Evolutionary conservation across 2,329 filamentous ascomycete species (phyloP).

Genomic region (Aspergillus sp.): DNA sequence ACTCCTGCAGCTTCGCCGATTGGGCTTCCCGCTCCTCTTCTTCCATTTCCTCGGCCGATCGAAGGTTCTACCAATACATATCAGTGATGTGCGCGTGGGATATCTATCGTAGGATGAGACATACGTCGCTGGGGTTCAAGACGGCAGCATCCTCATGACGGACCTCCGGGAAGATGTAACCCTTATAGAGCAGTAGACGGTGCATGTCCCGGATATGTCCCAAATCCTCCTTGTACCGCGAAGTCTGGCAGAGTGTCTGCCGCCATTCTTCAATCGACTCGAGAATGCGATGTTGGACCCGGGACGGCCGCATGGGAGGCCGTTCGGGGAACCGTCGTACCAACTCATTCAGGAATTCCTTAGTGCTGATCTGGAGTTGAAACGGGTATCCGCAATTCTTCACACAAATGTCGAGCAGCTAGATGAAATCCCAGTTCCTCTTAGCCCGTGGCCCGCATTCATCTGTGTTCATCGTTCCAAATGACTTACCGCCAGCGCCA

Average conservation of each 20-base stretch:
- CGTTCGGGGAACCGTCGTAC: conserved; percentile 92
- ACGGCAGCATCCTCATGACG: conserved; percentile 91
- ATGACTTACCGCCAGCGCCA: conserved; percentile 62
- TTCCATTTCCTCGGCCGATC: conserved; percentile 97
- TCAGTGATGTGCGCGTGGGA: conserved; percentile 18
- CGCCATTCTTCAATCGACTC: conserved; percentile 98
- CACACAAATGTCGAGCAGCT: conserved; percentile 94
- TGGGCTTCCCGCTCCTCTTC: conserved; percentile 91
- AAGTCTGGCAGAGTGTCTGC: conserved; percentile 95
- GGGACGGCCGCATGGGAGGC: conserved; percentile 73
- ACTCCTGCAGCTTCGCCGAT: conserved; percentile 93
- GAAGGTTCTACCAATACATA: conserved; percentile 59
- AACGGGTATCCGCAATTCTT: conserved; percentile 99
- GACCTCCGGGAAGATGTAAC: conserved; percentile 90
- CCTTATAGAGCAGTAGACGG: conserved; percentile 87
- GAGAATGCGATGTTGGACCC: conserved; percentile 85
- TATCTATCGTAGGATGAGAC: conserved; percentile 27
- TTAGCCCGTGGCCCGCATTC: neutral
- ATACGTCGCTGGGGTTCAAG: conserved; percentile 89
- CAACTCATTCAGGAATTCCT: conserved; percentile 97
- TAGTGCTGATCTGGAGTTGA: conserved; percentile 95
- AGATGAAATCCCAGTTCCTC: conserved; percentile 7
- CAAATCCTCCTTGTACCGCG: conserved; percentile 91
- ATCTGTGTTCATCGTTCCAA: conserved; percentile 7
- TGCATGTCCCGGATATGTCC: conserved; percentile 98